A percentile compares a stretch with the other conserved stretches of the same genome.
Conservation (phyloP, 768 basidiomycete genomes). For the Amanita subjunquillea region DNA sequence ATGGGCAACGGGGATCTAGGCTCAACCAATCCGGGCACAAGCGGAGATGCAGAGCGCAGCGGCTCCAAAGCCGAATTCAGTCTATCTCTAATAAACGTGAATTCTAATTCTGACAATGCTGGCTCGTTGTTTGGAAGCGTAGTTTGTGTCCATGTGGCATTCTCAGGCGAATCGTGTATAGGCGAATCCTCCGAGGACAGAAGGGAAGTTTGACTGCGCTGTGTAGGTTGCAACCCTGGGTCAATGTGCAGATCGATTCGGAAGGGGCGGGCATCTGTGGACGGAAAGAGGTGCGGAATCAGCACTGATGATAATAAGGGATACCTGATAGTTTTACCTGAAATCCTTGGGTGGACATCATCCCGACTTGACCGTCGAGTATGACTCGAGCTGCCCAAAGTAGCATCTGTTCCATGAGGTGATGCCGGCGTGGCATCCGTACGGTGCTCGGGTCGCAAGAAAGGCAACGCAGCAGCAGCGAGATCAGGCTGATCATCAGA, state of each 20-base stretch:
- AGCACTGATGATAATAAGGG: neutral
- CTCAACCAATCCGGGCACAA: slow-evolving; percentile 16
- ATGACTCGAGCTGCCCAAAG: neutral
- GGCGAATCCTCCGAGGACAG: neutral
- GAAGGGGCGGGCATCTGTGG: neutral
- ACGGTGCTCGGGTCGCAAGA: slow-evolving; percentile 15
- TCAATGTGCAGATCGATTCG: neutral
- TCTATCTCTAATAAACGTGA: slow-evolving; percentile 17
- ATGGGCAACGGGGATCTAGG: neutral
- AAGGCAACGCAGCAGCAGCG: slow-evolving; percentile 11
- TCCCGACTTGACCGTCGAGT: neutral
- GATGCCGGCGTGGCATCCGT: slow-evolving; percentile 14
- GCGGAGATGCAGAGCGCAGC: slow-evolving; percentile 19
- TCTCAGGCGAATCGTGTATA: neutral
- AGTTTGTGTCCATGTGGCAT: neutral
- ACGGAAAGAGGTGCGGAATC: neutral
- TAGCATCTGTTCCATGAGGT: slow-evolving; percentile 1
- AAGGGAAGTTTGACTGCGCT: neutral
- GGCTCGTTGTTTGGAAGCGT: neutral
- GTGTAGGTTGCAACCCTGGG: slow-evolving; percentile 1
- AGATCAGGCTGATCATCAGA: slow-evolving; percentile 12
- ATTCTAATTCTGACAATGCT: slow-evolving; percentile 8
- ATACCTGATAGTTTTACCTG: neutral
- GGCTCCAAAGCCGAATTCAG: slow-evolving; percentile 24
- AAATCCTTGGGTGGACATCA: neutral